These are phyloP conservation scores for Sporothrix curviconia DNA, from an alignment of 2,329 filamentous ascomycete genomes.

Conservation along the genomic window DNA sequence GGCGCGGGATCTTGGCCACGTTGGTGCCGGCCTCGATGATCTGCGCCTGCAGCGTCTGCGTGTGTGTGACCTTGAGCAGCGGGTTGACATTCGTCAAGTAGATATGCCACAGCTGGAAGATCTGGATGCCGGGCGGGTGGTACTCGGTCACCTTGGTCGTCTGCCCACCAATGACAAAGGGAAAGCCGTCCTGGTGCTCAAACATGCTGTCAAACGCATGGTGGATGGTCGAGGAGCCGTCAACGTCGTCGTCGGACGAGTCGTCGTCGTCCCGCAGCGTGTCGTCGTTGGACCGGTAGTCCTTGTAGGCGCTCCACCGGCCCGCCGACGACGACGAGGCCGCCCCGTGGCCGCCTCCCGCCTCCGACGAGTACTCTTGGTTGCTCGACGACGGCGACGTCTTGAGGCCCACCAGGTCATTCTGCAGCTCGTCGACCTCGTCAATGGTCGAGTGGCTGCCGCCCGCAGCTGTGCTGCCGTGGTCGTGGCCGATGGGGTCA, in stretches of 20 bases:
- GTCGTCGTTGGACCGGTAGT: conserved; percentile 48
- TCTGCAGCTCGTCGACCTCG: conserved; percentile 50
- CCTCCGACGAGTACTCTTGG: conserved; percentile 21
- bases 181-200: conserved; percentile 48
- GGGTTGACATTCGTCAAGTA: conserved; percentile 66
- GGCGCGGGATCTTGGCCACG: conserved; percentile 45
- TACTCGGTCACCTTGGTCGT: conserved; percentile 37
- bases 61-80: conserved; percentile 61
- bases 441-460: conserved; percentile 28
- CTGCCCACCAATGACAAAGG: conserved; percentile 47
- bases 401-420: conserved; percentile 49
- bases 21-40: conserved; percentile 57
- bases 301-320: background rate
- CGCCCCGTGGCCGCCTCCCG: background rate
- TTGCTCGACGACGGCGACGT: conserved; percentile 43
- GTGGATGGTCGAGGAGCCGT: conserved; percentile 50
- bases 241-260: conserved; percentile 52
- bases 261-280: conserved; percentile 33
- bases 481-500: conserved; percentile 52
- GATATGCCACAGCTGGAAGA: conserved; percentile 61
- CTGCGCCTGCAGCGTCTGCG: conserved; percentile 56
- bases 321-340: too few species aligned
- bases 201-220: conserved; percentile 56
- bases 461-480: conserved; percentile 24
- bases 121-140: conserved; percentile 52